Evolutionary conservation across 768 basidiomycete species (phyloP).

Genomic region (Pleurotus pulmonarius): DNA sequence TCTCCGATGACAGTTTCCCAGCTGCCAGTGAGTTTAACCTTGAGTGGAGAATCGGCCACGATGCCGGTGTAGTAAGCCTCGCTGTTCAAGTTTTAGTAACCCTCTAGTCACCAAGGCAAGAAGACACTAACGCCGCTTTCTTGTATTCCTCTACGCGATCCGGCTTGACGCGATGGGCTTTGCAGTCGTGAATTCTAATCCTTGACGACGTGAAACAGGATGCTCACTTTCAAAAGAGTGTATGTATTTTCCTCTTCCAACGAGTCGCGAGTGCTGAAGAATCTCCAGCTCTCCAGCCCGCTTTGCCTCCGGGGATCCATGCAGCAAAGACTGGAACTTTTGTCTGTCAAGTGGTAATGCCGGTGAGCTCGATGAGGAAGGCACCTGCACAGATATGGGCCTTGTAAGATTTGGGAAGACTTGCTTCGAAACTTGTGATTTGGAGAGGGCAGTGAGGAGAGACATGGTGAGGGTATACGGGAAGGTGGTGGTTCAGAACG

Average conservation of each 20-base stretch:
- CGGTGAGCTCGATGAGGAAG: not conserved
- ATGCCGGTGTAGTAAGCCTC: constrained; percentile 83
- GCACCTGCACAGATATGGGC: constrained; percentile 63
- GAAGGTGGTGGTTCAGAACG: constrained; percentile 8
- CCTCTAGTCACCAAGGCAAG: not conserved
- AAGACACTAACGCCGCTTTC: constrained; percentile 68
- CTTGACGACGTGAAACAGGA: constrained; percentile 7
- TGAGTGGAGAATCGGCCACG: constrained; percentile 64
- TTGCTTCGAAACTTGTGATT: constrained; percentile 22
- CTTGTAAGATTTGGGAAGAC: constrained; percentile 31
- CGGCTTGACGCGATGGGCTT: constrained; percentile 87
- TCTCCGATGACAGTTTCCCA: constrained; percentile 93
- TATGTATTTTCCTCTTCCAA: constrained; percentile 92
- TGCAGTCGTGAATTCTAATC: constrained; percentile 3
- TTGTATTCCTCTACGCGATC: constrained; percentile 81
- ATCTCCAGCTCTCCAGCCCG: constrained; percentile 72
- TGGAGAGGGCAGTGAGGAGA: constrained; percentile 29
- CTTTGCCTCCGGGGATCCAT: constrained; percentile 92
- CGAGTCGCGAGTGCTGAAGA: constrained; percentile 81
- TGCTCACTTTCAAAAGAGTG: constrained; percentile 82
- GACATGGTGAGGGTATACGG: constrained; percentile 11
- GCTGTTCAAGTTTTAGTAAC: constrained; percentile 30
- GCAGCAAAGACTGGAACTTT: constrained; percentile 67
- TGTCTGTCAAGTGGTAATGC: constrained; percentile 18
- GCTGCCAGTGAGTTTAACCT: constrained; percentile 87